Conservation (phyloP, 2,329 filamentous ascomycete species). For the Fusarium pilosicola region DNA sequence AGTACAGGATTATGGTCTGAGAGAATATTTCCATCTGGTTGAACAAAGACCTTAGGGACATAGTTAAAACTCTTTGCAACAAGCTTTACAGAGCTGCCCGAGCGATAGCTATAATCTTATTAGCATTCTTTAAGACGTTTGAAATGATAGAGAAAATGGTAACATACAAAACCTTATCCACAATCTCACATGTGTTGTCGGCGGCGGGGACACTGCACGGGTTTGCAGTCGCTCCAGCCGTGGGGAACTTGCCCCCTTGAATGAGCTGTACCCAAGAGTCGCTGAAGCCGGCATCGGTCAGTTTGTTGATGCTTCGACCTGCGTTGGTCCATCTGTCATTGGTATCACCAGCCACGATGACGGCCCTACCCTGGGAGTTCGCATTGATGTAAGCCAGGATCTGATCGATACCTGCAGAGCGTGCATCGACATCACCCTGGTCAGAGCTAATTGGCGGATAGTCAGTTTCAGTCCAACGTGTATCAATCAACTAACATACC, state of each 20-base stretch:
- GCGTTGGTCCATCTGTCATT: conserved; percentile 69
- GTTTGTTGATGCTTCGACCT: conserved; percentile 59
- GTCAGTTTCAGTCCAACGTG: background rate
- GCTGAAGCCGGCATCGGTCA: conserved; percentile 61
- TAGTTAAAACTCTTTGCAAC: conserved; percentile 64
- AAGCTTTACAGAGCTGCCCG: conserved; percentile 58
- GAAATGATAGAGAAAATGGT: accelerated
- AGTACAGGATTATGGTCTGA: conserved; percentile 73
- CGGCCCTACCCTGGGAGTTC: conserved; percentile 68
- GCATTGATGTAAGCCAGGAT: conserved; percentile 66
- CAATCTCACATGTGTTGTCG: conserved; percentile 67
- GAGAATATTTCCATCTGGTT: conserved; percentile 64
- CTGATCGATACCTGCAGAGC: conserved; percentile 69
- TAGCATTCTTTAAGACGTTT: background rate
- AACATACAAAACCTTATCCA: conserved; percentile 69
- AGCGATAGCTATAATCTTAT: conserved; percentile 55
- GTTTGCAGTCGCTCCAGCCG: conserved; percentile 47
- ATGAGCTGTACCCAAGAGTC: conserved; percentile 70
- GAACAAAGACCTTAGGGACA: conserved; percentile 65
- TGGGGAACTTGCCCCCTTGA: conserved; percentile 57
- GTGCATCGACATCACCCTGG: conserved; percentile 62
- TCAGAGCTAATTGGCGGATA: conserved; percentile 52
- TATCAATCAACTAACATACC: conserved; percentile 7
- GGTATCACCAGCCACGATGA: conserved; percentile 72
- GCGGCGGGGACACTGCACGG: conserved; percentile 68